Evolutionary conservation across 805 yeast species (phyloP), one percentile per base, ranked within the genome.

Genomic region (Myxozyma sirexii): DNA sequence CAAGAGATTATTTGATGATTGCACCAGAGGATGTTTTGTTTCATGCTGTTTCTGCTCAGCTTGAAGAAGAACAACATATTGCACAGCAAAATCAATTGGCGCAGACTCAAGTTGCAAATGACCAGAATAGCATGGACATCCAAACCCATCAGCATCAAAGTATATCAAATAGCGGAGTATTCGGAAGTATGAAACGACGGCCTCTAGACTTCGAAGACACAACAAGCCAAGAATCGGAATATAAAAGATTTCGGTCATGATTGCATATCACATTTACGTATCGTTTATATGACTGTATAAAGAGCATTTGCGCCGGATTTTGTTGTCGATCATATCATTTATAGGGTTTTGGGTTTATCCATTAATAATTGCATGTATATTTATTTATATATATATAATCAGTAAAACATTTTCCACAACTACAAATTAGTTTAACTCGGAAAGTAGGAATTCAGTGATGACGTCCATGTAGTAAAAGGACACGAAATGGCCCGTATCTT

Each of bases 401-500:
- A 39, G 17, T 23, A 26, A 26, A 17, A 50, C n/a, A 41, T 27
- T 26, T 17, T 17, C 13, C 17, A 10, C 3, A 15, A 17, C 29
- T 45, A 21, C 24, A 4, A n/a, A 27, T 41, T 44, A 61, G 19
- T 61, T 27, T 43, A 61, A 31, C 41, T 39, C 51, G 13, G 62
- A 59, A 23, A 47, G 27, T 27, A 71, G 37, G 69, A 71, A 74
- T 46, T 65, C 68, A 8, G 66, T 61, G 8, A 70, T 62, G 26
- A 59, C 43, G 33, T 66, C 68, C n/a, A 71, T 60, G 70, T 71
- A 71, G 38, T 64, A 67, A 10, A 67, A 68, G 21, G 74, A 67
- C 21, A 69, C 66, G 48, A 54, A 66, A 53, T 75, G 77, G 37
- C 73, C 72, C 6, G 68, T 70, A 12, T 70, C 70, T 4, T 67